Evolutionary conservation across 176 grass and related monocot species (phyloP), one percentile per base, ranked within the genome.

Genomic region (Tillandsia leiboldiana): DNA sequence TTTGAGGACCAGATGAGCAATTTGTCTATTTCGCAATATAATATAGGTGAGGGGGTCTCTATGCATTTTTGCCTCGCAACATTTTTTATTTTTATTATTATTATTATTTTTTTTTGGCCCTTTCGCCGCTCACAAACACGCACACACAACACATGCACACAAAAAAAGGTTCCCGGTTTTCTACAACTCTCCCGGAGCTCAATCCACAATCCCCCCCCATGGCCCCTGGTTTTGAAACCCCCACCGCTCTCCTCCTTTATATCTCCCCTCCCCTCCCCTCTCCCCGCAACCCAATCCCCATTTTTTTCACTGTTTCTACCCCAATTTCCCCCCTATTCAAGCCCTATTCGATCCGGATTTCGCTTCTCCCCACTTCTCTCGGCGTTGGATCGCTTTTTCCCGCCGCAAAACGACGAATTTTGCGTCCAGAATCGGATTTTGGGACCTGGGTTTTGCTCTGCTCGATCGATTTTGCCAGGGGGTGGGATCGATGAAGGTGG

Each of bases 401-500:
- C 33, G 33, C 33, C 5, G 33, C 33, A 8, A 42, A 42, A 13
- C 52, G 52, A 56, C 13, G 52, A n/a, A 3, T 56, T 56, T 56
- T 56, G 52, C 10, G 0, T 1, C 52, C 52, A 12, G 13, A 12
- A 12, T 13, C 52, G 14, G 56, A 61, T 61, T 61, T 10, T 23
- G 56, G 17, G 56, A n/a, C 10, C 17, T 61, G 4, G 56, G 56
- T 23, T 20, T 61, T 9, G 7, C 54, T 59, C 9, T 11, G 11
- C 4, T 54, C 13, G 29, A 5, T 33, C 52, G 52, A 15, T 12
- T 54, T 54, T 12, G 52, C 13, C 3, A 54, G 52, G 53, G 4
- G 54, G 54, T 15, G 14, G 54, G 54, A 18, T 61, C 20, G 18
- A 96, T 96, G 92, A 84, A 89, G 77, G 82, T 86, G 59, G 88